Conservation (phyloP, 2,329 filamentous ascomycete genomes). For the Harringtonia aguacate region DNA sequence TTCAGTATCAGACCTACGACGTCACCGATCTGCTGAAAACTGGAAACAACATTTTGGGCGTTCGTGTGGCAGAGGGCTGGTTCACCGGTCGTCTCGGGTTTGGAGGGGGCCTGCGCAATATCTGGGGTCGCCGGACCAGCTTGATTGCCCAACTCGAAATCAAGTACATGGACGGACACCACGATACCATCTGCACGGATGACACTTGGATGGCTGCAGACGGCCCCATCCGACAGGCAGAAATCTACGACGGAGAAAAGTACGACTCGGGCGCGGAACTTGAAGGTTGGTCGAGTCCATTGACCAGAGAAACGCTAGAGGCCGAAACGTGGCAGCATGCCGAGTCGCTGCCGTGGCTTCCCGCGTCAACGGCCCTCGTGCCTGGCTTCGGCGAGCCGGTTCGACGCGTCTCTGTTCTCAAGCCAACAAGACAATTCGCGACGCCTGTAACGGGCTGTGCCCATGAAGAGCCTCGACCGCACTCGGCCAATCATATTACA, state of each 20-base stretch:
- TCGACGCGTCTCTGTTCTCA: constrained; percentile 21
- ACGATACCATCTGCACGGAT: constrained; percentile 6
- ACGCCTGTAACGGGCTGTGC: too few species aligned
- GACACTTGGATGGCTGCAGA: constrained; percentile 14
- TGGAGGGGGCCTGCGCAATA: constrained; percentile 12
- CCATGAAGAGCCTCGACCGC: too few species aligned
- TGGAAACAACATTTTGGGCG: constrained; percentile 23
- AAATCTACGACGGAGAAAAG: constrained; percentile 42
- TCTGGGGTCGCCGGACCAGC: constrained; percentile 5
- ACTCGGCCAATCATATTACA: too few species aligned
- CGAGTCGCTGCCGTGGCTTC: constrained; percentile 17
- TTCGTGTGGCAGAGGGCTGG: constrained; percentile 35
- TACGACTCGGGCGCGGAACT: constrained; percentile 28
- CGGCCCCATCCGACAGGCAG: constrained; percentile 19
- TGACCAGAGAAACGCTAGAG: constrained; percentile 16
- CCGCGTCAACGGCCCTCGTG: constrained; percentile 19
- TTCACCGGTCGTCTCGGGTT: constrained; percentile 22
- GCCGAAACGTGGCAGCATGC: too few species aligned
- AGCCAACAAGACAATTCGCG: too few species aligned
- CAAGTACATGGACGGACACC: constrained; percentile 9
- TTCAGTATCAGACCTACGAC: constrained; percentile 31
- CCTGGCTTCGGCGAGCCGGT: constrained; percentile 33
- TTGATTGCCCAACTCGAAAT: constrained; percentile 11
- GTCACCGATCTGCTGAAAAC: constrained; percentile 17
- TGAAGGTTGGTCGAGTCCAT: background rate